These are phyloP conservation scores for Cercospora berteroae DNA, from an alignment of 2,329 filamentous ascomycete species.

Conservation along the genomic window DNA sequence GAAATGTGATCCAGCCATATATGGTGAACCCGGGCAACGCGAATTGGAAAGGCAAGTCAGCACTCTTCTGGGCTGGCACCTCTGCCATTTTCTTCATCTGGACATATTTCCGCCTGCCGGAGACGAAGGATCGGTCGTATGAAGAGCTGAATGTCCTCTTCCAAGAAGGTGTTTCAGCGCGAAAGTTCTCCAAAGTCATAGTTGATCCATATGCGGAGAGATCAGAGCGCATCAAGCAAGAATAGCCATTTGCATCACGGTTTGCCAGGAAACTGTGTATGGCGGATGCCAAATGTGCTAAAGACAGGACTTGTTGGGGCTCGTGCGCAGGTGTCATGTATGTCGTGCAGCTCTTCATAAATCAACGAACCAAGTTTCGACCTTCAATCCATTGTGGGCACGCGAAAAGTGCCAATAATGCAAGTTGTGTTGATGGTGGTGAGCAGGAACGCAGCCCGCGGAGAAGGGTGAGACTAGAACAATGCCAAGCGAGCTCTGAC, in stretches of 20 bases:
- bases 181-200: slow-evolving; percentile 33
- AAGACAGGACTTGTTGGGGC: not conserved
- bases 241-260: not conserved
- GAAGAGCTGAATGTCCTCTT: slow-evolving; percentile 46
- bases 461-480: not conserved
- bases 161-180: slow-evolving; percentile 36
- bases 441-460: not conserved
- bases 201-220: slow-evolving; percentile 24
- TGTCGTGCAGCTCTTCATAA: not conserved
- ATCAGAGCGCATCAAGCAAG: slow-evolving; percentile 9
- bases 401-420: not conserved
- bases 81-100: slow-evolving; percentile 36
- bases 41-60: slow-evolving; percentile 41
- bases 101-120: slow-evolving; percentile 42
- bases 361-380: not conserved
- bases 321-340: not conserved
- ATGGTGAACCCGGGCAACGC: slow-evolving; percentile 37
- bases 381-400: not conserved
- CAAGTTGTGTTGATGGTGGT: not conserved
- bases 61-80: slow-evolving; percentile 42
- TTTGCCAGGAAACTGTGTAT: not conserved
- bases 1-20: slow-evolving; percentile 39
- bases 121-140: slow-evolving; percentile 42
- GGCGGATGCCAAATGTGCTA: not conserved
- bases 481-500: not conserved